phyloP scores from a whole-genome alignment of 1,284 basidiomycete species.

The Apiotrichum veenhuisii region DNA sequence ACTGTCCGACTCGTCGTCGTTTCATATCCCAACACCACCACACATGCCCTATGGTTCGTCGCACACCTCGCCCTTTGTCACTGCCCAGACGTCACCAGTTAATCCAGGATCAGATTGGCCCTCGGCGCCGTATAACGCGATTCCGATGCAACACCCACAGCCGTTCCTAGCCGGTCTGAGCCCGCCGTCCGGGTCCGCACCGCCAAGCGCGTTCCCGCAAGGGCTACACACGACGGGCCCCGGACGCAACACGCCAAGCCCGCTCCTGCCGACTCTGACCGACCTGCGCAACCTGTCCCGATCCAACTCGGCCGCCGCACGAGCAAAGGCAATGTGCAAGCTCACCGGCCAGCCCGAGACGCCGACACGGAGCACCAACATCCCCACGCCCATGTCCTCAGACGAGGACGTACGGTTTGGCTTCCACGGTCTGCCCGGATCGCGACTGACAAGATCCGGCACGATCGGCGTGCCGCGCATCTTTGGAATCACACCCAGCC shows the following conservation, averaged over 20 bases:
- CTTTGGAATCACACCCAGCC: slow-evolving; percentile 15
- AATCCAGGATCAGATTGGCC: slow-evolving; percentile 33
- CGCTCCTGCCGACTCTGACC: slow-evolving; percentile 39
- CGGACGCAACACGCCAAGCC: slow-evolving; percentile 41
- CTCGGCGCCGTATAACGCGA: background rate
- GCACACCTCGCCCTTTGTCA: slow-evolving; percentile 17
- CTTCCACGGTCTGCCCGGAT: slow-evolving; percentile 10
- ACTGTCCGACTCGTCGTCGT: slow-evolving; percentile 34
- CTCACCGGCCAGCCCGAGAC: slow-evolving; percentile 37
- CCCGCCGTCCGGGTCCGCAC: slow-evolving; percentile 22
- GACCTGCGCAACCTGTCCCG: slow-evolving; percentile 44
- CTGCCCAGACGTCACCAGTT: slow-evolving; percentile 21
- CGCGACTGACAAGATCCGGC: slow-evolving; percentile 27
- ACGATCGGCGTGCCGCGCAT: slow-evolving; percentile 34
- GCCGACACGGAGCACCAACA: slow-evolving; percentile 9
- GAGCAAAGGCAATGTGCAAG: slow-evolving; percentile 47
- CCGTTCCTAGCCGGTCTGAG: slow-evolving; percentile 18
- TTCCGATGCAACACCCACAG: background rate
- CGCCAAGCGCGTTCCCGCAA: slow-evolving; percentile 16
- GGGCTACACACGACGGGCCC: slow-evolving; percentile 8
- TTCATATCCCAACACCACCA: slow-evolving; percentile 29
- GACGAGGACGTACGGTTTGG: slow-evolving; percentile 24
- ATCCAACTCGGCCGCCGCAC: slow-evolving; percentile 47
- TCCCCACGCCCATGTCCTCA: slow-evolving; percentile 10
- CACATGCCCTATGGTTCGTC: slow-evolving; percentile 19